phyloP scores from a whole-genome alignment of 2,329 filamentous ascomycete species.

The Fusarium sp. region DNA sequence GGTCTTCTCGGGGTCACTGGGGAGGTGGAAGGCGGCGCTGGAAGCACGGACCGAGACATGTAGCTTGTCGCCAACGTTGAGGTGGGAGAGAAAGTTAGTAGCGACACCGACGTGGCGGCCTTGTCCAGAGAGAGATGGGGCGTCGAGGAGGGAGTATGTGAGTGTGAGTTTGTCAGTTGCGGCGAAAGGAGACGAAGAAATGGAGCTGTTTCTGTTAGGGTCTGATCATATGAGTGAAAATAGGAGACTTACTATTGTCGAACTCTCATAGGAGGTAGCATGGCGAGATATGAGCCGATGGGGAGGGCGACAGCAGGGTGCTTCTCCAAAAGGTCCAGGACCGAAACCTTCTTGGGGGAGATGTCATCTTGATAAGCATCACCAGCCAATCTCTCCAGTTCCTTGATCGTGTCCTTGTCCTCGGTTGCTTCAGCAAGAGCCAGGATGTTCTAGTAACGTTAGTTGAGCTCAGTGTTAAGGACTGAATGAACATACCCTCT shows the following conservation, averaged over 20 bases:
- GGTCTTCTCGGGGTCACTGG: slow-evolving; percentile 58
- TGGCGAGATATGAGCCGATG: slow-evolving; percentile 75
- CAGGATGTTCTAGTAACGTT: slow-evolving; percentile 52
- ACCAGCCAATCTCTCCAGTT: slow-evolving; percentile 63
- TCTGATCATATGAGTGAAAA: neutral
- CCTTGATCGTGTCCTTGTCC: slow-evolving; percentile 58
- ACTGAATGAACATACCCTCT: slow-evolving; percentile 62
- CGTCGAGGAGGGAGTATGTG: slow-evolving; percentile 76
- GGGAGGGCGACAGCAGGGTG: slow-evolving; percentile 71
- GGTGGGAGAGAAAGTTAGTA: slow-evolving; percentile 69
- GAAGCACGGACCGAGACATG: slow-evolving; percentile 64
- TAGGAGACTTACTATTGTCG: slow-evolving; percentile 71
- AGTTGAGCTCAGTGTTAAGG: neutral
- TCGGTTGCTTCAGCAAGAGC: slow-evolving; percentile 63
- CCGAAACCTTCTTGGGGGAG: slow-evolving; percentile 69
- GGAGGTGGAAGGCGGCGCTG: slow-evolving; percentile 64
- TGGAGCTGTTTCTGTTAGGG: slow-evolving; percentile 61
- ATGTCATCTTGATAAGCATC: slow-evolving; percentile 64
- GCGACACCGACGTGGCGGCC: slow-evolving; percentile 70
- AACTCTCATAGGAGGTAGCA: slow-evolving; percentile 82
- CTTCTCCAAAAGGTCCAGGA: slow-evolving; percentile 77
- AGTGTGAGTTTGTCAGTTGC: slow-evolving; percentile 70
- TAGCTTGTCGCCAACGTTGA: slow-evolving; percentile 59
- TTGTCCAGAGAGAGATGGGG: slow-evolving; percentile 64
- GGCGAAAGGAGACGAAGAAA: slow-evolving; percentile 78